These are phyloP conservation scores for Fusarium setosum DNA, from an alignment of 2,329 filamentous ascomycete genomes.

Conservation along the genomic window DNA sequence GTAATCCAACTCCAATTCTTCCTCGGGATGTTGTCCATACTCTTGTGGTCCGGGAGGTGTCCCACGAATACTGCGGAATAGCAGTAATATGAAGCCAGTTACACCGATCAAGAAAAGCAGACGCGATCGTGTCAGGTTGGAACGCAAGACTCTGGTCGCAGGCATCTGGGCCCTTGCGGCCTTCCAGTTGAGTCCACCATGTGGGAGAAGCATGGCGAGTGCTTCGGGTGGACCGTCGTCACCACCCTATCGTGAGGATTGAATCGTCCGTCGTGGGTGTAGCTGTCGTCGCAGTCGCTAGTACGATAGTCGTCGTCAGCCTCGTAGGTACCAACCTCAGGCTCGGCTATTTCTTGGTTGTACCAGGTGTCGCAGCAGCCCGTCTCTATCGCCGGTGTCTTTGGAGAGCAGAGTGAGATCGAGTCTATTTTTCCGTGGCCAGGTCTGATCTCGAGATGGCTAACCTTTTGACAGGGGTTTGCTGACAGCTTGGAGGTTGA, in stretches of 20 bases:
- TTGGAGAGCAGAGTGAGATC: not conserved
- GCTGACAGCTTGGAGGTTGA: conserved; percentile 21
- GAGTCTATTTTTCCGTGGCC: conserved; percentile 8
- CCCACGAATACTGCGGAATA: conserved; percentile 88
- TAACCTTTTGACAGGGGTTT: conserved; percentile 32
- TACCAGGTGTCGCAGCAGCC: conserved; percentile 9
- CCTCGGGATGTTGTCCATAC: conserved; percentile 60
- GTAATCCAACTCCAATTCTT: conserved; percentile 38
- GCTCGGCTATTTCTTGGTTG: conserved; percentile 1
- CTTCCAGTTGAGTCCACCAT: conserved; percentile 92
- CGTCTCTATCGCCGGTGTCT: conserved; percentile 12
- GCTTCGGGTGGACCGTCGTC: conserved; percentile 36
- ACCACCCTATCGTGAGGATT: conserved; percentile 23
- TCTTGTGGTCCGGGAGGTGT: conserved; percentile 91
- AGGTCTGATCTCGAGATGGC: conserved; percentile 20
- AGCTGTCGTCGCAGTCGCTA: conserved; percentile 14
- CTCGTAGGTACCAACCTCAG: conserved; percentile 1
- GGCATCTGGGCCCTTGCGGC: conserved; percentile 83
- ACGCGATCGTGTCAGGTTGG: conserved; percentile 79
- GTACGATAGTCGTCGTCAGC: conserved; percentile 15
- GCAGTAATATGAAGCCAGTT: conserved; percentile 76
- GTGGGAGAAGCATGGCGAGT: conserved; percentile 84
- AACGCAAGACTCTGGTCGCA: conserved; percentile 77
- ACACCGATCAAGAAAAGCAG: conserved; percentile 81
- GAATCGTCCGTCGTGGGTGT: conserved; percentile 20